Conservation (phyloP, 352 stramenopile species). For the Aphanomyces cochlioides region DNA sequence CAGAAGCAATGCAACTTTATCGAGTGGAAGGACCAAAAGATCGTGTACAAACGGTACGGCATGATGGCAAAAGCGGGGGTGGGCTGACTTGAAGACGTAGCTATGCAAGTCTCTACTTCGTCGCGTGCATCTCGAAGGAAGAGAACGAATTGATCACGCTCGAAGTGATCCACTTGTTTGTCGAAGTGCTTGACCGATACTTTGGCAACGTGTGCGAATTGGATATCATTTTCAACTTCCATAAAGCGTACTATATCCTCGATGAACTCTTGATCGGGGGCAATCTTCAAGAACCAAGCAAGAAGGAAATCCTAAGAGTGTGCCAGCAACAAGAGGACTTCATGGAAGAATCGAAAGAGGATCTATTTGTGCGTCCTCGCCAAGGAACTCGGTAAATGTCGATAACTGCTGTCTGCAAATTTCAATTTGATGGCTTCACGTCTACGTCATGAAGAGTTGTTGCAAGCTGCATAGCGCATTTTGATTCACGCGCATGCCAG, state of each 20-base stretch:
- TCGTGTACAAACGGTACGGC: conserved; percentile 93
- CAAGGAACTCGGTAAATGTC: conserved; percentile 52
- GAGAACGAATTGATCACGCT: conserved; percentile 98
- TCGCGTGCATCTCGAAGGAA: conserved; percentile 92
- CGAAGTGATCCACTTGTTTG: conserved; percentile 97
- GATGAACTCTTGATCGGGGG: conserved; percentile 99
- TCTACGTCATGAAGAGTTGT: conserved; percentile 20
- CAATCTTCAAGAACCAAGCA: conserved; percentile 95
- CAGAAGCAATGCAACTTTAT: conserved; percentile 93
- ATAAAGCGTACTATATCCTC: conserved; percentile 99
- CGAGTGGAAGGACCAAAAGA: conserved; percentile 97
- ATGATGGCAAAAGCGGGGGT: neutral
- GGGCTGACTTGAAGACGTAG: conserved; percentile 34
- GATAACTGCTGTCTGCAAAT: no score
- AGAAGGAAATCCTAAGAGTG: conserved; percentile 88
- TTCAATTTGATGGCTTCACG: neutral
- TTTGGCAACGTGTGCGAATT: conserved; percentile 94
- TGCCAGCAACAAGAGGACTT: conserved; percentile 88
- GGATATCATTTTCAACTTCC: conserved; percentile 99
- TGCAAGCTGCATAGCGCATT: conserved; percentile 19
- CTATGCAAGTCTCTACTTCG: conserved; percentile 97
- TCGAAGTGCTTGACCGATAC: conserved; percentile 97
- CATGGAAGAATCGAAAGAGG: conserved; percentile 86
- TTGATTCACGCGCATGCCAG: conserved; percentile 6
- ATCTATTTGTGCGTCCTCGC: conserved; percentile 65